Evolutionary conservation across 1,139 yeast species (phyloP), one percentile per base, ranked within the genome.

Genomic region (Arxiozyma telluris): DNA sequence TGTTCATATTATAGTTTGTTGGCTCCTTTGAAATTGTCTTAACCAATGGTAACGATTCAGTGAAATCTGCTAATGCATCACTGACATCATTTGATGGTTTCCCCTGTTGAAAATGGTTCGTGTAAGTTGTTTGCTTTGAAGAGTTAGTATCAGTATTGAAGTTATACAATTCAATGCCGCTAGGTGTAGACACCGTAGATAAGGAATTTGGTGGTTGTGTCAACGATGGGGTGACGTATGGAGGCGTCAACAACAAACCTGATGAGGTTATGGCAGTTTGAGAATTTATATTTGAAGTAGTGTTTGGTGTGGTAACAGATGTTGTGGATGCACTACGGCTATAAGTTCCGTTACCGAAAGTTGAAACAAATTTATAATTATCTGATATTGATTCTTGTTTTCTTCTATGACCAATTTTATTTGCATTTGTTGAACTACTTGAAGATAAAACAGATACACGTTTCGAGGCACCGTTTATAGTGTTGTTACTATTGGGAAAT

Each of bases 341-440:
- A 38, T 46, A 46, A 34, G 34, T 46, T 18, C 48, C 48, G n/a
- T 34, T 46, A 46, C 41, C 21, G 9, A 46, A 46, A 11, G 42
- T 46, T 18, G 53, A 53, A 44, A 58, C 60, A 15, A 52, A 42
- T 43, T 58, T 58, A 44, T 56, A 54, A 34, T 58, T 41, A 39
- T 65, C 70, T 2, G 68, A 63, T 7, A 65, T 59, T 1, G 69
- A 64, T 47, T 62, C 66, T 46, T 63, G 66, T 49, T 63, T 63
- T 48, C 56, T 61, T 54, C 54, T 59, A 49, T 63, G 67, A 5
- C 56, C 55, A 11, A 51, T 18, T 41, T 56, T 55, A 27, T 22
- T 43, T 8, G 25, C 49, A 44, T 47, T 47, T 20, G 50, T 30
- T 8, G 46, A 41, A n/a, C 48, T 50, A 18, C 41, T 39, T n/a